phyloP scores from a whole-genome alignment of 2,329 filamentous ascomycete genomes.

The Xylaria sp. region DNA sequence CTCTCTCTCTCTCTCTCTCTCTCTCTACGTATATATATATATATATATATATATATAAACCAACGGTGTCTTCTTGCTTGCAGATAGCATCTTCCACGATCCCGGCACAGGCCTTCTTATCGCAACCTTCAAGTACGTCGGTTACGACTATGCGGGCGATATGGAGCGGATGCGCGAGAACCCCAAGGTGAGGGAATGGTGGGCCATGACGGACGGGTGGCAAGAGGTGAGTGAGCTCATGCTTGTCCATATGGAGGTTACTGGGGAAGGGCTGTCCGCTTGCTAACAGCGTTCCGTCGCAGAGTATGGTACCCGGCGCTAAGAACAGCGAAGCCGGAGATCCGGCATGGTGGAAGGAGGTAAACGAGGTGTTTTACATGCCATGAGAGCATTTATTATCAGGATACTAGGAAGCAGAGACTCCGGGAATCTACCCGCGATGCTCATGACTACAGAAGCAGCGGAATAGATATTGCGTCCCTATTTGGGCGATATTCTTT shows the following conservation, averaged over 20 bases:
- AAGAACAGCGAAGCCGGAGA: slow-evolving; percentile 60
- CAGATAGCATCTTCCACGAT: slow-evolving; percentile 76
- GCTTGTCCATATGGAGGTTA: neutral
- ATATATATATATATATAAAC: too few species aligned
- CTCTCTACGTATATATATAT: too few species aligned
- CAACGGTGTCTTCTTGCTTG: neutral
- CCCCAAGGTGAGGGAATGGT: slow-evolving; percentile 75
- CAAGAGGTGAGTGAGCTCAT: slow-evolving; percentile 56
- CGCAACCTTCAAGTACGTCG: slow-evolving; percentile 78
- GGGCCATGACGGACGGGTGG: slow-evolving; percentile 77
- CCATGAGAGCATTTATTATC: slow-evolving; percentile 42
- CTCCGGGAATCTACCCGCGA: neutral
- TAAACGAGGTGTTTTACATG: slow-evolving; percentile 70
- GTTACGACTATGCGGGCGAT: slow-evolving; percentile 70
- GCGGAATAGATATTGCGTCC: neutral
- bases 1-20: too few species aligned
- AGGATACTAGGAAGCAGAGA: neutral
- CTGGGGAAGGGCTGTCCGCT: neutral
- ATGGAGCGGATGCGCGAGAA: slow-evolving; percentile 78
- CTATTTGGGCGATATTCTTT: neutral
- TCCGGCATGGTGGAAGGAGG: slow-evolving; percentile 68
- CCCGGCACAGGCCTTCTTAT: slow-evolving; percentile 66
- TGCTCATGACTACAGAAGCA: neutral
- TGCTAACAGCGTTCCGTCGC: slow-evolving; percentile 1
- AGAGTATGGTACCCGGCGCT: slow-evolving; percentile 59